Evolutionary conservation across 345 rosid species (phyloP), one percentile per base, ranked within the genome.

Genomic region (Populus ilicifolia): DNA sequence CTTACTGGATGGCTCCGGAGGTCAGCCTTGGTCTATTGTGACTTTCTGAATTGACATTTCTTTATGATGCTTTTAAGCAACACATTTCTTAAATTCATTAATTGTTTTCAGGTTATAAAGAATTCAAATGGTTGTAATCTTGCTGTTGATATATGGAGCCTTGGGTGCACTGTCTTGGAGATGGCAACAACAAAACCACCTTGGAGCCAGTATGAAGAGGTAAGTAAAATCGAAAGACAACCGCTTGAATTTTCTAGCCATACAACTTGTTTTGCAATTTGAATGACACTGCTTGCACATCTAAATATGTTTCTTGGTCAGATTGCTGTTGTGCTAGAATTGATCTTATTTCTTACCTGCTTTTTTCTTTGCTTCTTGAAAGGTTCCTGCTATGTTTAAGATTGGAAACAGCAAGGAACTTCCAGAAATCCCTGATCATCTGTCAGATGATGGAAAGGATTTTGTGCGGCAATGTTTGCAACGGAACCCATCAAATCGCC

Each of bases 1-100:
- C 96, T 29, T 89, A 89, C 80, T 91, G 96, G 96, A 86, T 91
- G 93, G 96, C 96, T 69, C 96, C 96, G 29, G 96, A 91, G 92
- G 96, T 91, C 23, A 29, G 82, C 21, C 30, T 33, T 52, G 35
- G 25, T 29, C n/a, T 29, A 23, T 21, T 64, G 66, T 27, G 65
- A 66, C 46, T 39, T 46, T 56, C 41, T n/a, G 63, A 50, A 21
- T 23, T 67, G 6, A 20, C 68, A 5, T n/a, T 73, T 67, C 29
- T n/a, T 67, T 41, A 14, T 7, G 13, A 67, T 46, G 61, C 18
- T 74, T 44, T 20, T 21, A 33, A n/a, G 8, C 17, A 74, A n/a
- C 50, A 39, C 21, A 61, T 69, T 29, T n/a, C 61, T 13, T 12
- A 8, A 11, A 29, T 21, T 18, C 27, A 20, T 61, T 73, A 33